Evolutionary conservation across 345 rosid species (phyloP).

Genomic region (Linum usitatissimum): DNA sequence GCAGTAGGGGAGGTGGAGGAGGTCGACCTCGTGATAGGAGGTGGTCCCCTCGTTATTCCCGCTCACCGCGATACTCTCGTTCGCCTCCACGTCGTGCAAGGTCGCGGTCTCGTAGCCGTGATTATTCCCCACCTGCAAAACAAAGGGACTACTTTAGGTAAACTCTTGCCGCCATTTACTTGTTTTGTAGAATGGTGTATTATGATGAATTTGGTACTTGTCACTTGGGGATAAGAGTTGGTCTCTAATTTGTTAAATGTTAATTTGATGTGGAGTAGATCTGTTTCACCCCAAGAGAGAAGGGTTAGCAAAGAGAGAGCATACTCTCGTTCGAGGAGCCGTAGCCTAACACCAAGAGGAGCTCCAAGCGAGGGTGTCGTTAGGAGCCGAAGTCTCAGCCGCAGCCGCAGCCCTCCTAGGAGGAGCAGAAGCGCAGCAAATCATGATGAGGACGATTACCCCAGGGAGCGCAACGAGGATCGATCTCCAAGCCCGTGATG

Average conservation of each 20-base stretch:
- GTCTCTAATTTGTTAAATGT: not conserved
- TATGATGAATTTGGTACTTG: not conserved
- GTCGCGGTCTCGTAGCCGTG: slow-evolving; percentile 34
- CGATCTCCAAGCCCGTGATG: too few relatives aligned
- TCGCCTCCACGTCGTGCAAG: slow-evolving; percentile 64
- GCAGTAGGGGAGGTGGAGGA: slow-evolving; percentile 3
- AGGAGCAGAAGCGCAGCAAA: slow-evolving; percentile 12
- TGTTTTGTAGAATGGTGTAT: not conserved
- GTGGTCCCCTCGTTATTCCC: slow-evolving; percentile 23
- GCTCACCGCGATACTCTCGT: slow-evolving; percentile 32
- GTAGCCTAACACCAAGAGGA: slow-evolving; percentile 44
- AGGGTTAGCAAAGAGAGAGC: slow-evolving; percentile 25
- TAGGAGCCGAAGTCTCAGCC: slow-evolving; percentile 6
- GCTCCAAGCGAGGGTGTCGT: slow-evolving; percentile 16
- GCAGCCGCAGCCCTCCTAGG: slow-evolving; percentile 12
- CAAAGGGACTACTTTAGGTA: slow-evolving; percentile 42
- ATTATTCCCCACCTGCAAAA: slow-evolving; percentile 22
- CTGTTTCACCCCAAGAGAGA: slow-evolving; percentile 22
- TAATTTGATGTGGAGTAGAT: slow-evolving; percentile 20
- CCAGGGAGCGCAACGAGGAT: too few relatives aligned
- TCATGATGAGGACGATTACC: not conserved
- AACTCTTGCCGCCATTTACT: not conserved
- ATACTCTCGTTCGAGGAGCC: slow-evolving; percentile 47
- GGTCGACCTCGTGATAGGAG: slow-evolving; percentile 20
- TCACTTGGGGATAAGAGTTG: not conserved